Percentiles rank a stretch among this genome's conserved stretches.
phyloP scores from a whole-genome alignment of 441 rosid genomes.

The Adansonia rubrostipa region DNA sequence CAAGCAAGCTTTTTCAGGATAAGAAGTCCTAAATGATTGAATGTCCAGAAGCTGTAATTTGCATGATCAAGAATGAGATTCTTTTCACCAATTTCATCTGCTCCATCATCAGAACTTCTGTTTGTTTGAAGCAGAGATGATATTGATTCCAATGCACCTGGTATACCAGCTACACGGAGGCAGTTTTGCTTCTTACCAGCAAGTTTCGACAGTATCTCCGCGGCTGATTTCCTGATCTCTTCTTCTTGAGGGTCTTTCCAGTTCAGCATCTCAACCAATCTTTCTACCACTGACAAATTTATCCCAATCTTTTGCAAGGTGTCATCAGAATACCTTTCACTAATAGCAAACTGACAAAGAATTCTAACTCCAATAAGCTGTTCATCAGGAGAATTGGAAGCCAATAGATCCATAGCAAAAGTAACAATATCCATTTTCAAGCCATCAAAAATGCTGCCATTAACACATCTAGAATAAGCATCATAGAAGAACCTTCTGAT shows the following conservation, averaged over 20 bases:
- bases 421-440: constrained; percentile 85
- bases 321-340: constrained; percentile 60
- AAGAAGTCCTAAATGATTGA: constrained; percentile 79
- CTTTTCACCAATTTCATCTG: constrained; percentile 85
- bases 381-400: constrained; percentile 76
- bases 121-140: constrained; percentile 77
- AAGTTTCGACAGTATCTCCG: constrained; percentile 74
- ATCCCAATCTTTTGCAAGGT: constrained; percentile 86
- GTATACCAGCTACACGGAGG: constrained; percentile 77
- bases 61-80: constrained; percentile 47
- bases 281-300: constrained; percentile 61
- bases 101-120: constrained; percentile 52
- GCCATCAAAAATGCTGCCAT: constrained; percentile 91
- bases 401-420: constrained; percentile 76
- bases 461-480: constrained; percentile 78
- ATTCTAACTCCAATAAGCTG: constrained; percentile 81
- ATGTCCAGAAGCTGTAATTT: constrained; percentile 71
- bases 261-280: constrained; percentile 89
- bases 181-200: constrained; percentile 87
- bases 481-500: constrained; percentile 84
- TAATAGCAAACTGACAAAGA: constrained; percentile 62
- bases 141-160: constrained; percentile 95
- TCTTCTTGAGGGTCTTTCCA: constrained; percentile 90
- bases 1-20: constrained; percentile 82
- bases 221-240: constrained; percentile 79